phyloP scores from a whole-genome alignment of 805 yeast genomes.

The Ogataea corticis region DNA sequence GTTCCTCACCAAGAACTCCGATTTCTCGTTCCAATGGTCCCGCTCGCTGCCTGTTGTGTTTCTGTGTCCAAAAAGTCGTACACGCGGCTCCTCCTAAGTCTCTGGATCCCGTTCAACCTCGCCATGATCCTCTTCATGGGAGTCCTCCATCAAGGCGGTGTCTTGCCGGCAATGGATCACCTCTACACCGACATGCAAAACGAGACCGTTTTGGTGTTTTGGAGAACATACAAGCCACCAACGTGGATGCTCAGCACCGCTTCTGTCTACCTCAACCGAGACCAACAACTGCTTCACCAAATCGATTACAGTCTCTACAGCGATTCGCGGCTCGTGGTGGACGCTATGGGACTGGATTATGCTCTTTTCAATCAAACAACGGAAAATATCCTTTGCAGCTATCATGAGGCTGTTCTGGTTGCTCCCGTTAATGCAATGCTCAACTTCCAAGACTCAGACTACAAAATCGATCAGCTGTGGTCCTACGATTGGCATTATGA shows the following conservation, averaged over 20 bases:
- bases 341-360: conserved; percentile 47
- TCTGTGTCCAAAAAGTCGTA: conserved; percentile 14
- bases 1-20: conserved; percentile 95
- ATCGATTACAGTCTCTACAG: conserved; percentile 13
- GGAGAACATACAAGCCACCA: conserved; percentile 96
- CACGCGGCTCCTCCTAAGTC: conserved; percentile 30
- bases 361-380: conserved; percentile 22
- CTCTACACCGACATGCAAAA: conserved; percentile 27
- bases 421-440: conserved; percentile 32
- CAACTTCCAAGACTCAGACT: conserved; percentile 12
- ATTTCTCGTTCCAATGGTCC: conserved; percentile 76
- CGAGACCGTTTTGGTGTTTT: conserved; percentile 63
- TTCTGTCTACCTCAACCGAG: conserved; percentile 17
- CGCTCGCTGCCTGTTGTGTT: conserved; percentile 62
- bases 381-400: conserved; percentile 2
- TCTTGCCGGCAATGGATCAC: conserved; percentile 61
- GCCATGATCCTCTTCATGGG: conserved; percentile 70
- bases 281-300: conserved; percentile 25
- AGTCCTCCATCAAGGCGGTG: conserved; percentile 85
- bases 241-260: conserved; percentile 57
- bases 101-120: conserved; percentile 68
- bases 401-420: conserved; percentile 20
- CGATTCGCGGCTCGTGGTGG: conserved; percentile 36
- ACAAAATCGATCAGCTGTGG: conserved; percentile 31
- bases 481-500: conserved; percentile 55